A percentile compares a stretch with the other conserved stretches of the same genome.
phyloP scores from a whole-genome alignment of 225 moss, liverwort and hornwort species.

The Neckera pumila region DNA sequence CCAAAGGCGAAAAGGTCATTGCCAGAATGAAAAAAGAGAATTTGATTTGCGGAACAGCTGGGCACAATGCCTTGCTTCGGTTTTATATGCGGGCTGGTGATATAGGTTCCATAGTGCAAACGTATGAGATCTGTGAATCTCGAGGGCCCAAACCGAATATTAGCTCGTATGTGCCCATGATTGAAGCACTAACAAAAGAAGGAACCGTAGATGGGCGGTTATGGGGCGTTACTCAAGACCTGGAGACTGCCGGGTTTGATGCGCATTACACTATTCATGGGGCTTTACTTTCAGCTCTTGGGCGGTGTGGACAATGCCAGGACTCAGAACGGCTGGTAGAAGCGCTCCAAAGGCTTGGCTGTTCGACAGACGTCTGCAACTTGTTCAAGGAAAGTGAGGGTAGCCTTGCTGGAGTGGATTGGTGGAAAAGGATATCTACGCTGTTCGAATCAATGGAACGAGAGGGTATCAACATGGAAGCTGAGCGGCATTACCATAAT shows the following conservation, averaged over 20 bases:
- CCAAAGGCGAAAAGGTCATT: slow-evolving; percentile 56
- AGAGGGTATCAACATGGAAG: slow-evolving; percentile 79
- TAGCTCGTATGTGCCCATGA: slow-evolving; percentile 54
- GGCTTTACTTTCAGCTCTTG: slow-evolving; percentile 52
- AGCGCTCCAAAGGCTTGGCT: slow-evolving; percentile 41
- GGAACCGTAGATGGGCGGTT: slow-evolving; percentile 48
- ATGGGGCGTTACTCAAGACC: slow-evolving; percentile 31
- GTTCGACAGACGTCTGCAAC: slow-evolving; percentile 48
- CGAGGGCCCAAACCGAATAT: slow-evolving; percentile 61
- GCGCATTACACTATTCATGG: slow-evolving; percentile 50
- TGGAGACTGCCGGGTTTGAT: slow-evolving; percentile 41
- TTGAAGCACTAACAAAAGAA: slow-evolving; percentile 60
- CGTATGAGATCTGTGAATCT: slow-evolving; percentile 30
- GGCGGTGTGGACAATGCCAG: slow-evolving; percentile 51
- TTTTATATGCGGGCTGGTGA: slow-evolving; percentile 60
- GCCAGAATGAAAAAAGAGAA: slow-evolving; percentile 48
- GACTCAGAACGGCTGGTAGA: slow-evolving; percentile 39
- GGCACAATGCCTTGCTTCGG: slow-evolving; percentile 69
- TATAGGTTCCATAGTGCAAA: slow-evolving; percentile 42
- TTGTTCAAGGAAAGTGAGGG: slow-evolving; percentile 28
- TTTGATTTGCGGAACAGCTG: slow-evolving; percentile 42
- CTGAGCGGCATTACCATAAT: slow-evolving; percentile 69
- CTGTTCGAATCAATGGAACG: slow-evolving; percentile 48
- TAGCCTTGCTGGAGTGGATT: slow-evolving; percentile 16
- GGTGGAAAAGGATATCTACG: slow-evolving; percentile 22